phyloP scores from a whole-genome alignment of 78 protist genomes.

The Dictyostelium capitatum region DNA sequence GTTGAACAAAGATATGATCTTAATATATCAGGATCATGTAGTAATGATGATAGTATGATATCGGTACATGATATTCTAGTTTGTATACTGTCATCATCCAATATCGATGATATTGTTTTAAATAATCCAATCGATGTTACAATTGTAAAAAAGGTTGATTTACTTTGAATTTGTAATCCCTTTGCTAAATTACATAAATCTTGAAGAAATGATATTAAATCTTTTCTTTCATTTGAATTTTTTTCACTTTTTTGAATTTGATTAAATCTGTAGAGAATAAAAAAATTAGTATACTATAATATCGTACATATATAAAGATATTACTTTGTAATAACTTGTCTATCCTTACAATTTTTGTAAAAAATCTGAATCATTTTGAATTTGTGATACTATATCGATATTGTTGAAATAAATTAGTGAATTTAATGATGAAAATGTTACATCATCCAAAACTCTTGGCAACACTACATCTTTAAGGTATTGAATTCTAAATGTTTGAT shows the following conservation, averaged over 20 bases:
- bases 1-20: conserved; percentile 37
- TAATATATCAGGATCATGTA: conserved; percentile 51
- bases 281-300: neutral
- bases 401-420: conserved; percentile 87
- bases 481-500: conserved; percentile 91
- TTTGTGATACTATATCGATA: conserved; percentile 77
- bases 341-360: conserved; percentile 67
- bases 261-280: conserved; percentile 27
- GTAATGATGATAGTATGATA: conserved; percentile 46
- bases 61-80: conserved; percentile 61
- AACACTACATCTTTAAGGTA: conserved; percentile 92
- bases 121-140: conserved; percentile 30
- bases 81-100: conserved; percentile 53
- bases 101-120: conserved; percentile 42
- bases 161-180: conserved; percentile 63
- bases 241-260: conserved; percentile 42
- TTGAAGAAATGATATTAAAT: conserved; percentile 74
- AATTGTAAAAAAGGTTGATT: conserved; percentile 44
- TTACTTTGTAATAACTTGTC: neutral
- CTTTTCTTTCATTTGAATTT: conserved; percentile 48
- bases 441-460: conserved; percentile 93
- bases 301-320: neutral
- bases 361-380: conserved; percentile 70
- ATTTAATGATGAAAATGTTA: conserved; percentile 85
- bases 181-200: conserved; percentile 85